These are phyloP conservation scores for Bolboschoenoplectus hybrid DNA, from an alignment of 202 grass and related monocot species.

Conservation along the genomic window DNA sequence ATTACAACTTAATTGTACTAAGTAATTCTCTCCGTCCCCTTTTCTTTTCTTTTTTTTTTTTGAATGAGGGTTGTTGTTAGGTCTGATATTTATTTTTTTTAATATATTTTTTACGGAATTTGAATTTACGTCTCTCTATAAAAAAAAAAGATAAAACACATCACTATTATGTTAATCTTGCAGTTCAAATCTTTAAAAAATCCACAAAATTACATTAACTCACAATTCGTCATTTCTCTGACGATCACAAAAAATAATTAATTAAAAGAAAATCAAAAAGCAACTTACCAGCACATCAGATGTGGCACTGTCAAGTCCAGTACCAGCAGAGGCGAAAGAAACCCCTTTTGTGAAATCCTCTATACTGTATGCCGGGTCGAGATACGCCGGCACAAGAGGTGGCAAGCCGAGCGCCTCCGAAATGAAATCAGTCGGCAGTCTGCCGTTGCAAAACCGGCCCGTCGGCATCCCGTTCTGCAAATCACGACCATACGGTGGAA, in stretches of 20 bases:
- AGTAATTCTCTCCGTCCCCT: too few species aligned
- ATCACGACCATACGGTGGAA: conserved; percentile 79
- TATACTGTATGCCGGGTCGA: conserved; percentile 75
- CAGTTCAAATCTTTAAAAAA: background rate
- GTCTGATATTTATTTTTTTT: too few species aligned
- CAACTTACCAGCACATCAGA: conserved; percentile 65
- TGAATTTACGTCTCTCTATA: too few species aligned
- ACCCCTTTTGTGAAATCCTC: conserved; percentile 75
- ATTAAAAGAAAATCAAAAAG: background rate
- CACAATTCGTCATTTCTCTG: background rate
- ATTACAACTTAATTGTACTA: background rate
- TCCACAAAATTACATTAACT: background rate
- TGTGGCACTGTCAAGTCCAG: conserved; percentile 82
- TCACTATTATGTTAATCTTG: too few species aligned
- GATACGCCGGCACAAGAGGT: conserved; percentile 72
- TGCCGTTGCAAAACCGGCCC: conserved; percentile 79
- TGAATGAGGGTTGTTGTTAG: too few species aligned
- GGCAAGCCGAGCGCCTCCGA: conserved; percentile 72
- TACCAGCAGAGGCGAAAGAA: conserved; percentile 89
- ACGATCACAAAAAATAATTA: background rate
- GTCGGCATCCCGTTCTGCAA: conserved; percentile 57
- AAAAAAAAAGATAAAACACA: too few species aligned
- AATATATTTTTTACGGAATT: too few species aligned
- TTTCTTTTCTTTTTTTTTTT: too few species aligned
- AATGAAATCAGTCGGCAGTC: conserved; percentile 75